Base-by-base conservation (phyloP, 495 filamentous ascomycete genomes). In the Bathelium albidoporum region DNA sequence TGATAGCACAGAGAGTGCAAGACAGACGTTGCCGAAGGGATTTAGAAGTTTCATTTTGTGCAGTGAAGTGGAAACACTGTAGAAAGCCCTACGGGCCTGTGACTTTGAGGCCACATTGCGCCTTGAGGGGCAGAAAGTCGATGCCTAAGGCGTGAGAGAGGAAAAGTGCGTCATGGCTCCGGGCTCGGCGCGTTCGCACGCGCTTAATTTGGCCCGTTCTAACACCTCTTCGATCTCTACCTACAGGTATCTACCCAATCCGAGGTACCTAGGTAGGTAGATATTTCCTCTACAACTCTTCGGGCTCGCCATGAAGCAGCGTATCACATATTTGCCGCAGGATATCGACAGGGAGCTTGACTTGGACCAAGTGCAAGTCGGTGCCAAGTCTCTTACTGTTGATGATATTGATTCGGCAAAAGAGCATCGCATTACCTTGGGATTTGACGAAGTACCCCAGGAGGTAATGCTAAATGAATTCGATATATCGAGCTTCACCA, bases 361-460 rank as follows among this genome's bases (percentile, higher is more conserved):
- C 22, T 83, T 85, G 0, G 73, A 85, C 18, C 80, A 83, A 55
- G 74, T 89, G 60, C 71, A 78, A 0, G 69, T 92, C 24, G 73
- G 73, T 4, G 68, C 73, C 20, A 71, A 75, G 26, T 73, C 75
- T 20, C 72, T 94, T 31, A 76, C 75, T 3, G 77, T 87, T 16
- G 77, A 77, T 0, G 75, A 66, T 16, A 59, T 83, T 11, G 76
- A 82, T 49, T 88, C 88, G 53, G 86, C 84, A 34, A 84, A 89
- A 66, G 90, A 98, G 74, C 89, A 96, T 68, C 82, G 87, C 9
- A 73, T 92, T 65, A 96, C 89, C 1, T 76, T 94, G 65, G 78
- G 80, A 60, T 74, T 89, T 55, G 78, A 84, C 41, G 89, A 96
- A 74, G 82, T 97, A 58, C 87, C 90, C 0, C 66, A 72, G 24